These are phyloP conservation scores for Gaeumannomyces sp. DNA, from an alignment of 2,329 filamentous ascomycete genomes.

Conservation along the genomic window DNA sequence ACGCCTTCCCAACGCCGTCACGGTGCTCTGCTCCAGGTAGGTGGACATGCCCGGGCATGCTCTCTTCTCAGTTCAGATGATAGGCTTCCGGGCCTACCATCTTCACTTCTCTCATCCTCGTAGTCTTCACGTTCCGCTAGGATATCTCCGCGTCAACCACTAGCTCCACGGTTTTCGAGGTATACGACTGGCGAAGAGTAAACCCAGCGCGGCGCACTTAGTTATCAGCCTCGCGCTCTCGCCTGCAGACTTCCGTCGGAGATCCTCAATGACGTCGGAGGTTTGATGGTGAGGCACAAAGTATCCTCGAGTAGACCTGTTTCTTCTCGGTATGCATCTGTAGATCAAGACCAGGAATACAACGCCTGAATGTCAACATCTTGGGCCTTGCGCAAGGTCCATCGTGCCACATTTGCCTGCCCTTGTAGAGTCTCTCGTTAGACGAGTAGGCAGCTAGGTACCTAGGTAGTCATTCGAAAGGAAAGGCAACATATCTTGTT, in stretches of 20 bases:
- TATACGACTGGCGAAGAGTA: constrained; percentile 90
- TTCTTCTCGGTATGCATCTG: background rate
- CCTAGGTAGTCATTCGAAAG: background rate
- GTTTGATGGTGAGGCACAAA: constrained; percentile 84
- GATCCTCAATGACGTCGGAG: constrained; percentile 59
- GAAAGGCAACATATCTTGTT: constrained; percentile 13
- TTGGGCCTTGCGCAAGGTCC: too few species aligned
- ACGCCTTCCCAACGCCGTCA: background rate
- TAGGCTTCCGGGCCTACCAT: background rate
- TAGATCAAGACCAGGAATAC: background rate
- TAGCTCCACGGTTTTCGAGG: constrained; percentile 70
- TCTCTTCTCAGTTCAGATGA: background rate
- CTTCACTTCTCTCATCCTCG: background rate
- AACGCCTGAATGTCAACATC: background rate
- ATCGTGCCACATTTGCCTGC: too few species aligned
- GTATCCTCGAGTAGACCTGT: background rate
- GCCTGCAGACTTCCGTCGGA: constrained; percentile 73
- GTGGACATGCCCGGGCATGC: background rate
- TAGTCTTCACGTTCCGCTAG: constrained; percentile 51
- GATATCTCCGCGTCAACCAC: constrained; percentile 83
- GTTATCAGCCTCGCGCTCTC: constrained; percentile 52
- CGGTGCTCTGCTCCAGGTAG: background rate
- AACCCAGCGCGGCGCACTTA: constrained; percentile 40
- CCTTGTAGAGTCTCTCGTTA: too few species aligned
- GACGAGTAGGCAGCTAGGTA: too few species aligned